Evolutionary conservation across 2,329 filamentous ascomycete genomes (phyloP).

Genomic region (Neopestalotiopsis sp.): DNA sequence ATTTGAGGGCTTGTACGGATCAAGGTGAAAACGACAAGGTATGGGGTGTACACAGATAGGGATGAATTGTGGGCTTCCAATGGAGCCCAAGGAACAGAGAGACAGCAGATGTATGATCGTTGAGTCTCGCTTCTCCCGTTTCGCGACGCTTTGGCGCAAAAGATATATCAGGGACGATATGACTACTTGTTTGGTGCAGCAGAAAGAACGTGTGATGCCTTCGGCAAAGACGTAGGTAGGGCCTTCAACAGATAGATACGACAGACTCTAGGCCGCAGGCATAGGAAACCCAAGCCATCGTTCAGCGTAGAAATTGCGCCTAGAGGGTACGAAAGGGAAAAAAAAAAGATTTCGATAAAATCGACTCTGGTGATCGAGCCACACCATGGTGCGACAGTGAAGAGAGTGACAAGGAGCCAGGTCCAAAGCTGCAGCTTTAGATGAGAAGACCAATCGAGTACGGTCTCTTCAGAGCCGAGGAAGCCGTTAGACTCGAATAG

Average conservation of each 20-base stretch:
- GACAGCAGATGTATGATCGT: conserved; percentile 29
- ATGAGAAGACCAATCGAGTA: conserved; percentile 58
- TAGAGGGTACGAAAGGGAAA: not conserved
- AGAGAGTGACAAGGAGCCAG: conserved; percentile 52
- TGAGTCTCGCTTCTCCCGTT: not conserved
- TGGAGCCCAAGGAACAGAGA: conserved; percentile 29
- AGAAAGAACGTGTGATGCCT: conserved; percentile 34
- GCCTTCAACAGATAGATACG: conserved; percentile 31
- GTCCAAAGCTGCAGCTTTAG: conserved; percentile 47
- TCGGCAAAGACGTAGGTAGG: conserved; percentile 26
- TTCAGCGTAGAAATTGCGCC: not conserved
- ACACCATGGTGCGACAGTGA: conserved; percentile 47
- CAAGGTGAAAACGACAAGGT: conserved; percentile 26
- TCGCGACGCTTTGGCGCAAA: conserved; percentile 18
- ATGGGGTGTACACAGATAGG: conserved; percentile 33
- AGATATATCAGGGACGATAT: conserved; percentile 34
- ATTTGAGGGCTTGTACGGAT: conserved; percentile 36
- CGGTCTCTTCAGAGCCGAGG: conserved; percentile 41
- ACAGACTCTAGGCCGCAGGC: conserved; percentile 21
- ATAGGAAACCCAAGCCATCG: conserved; percentile 6
- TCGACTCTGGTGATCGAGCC: conserved; percentile 37
- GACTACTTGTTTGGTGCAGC: conserved; percentile 31
- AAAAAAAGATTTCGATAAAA: not conserved
- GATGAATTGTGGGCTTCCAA: conserved; percentile 32
- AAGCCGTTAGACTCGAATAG: conserved; percentile 55